Base-by-base conservation (phyloP, 2,329 filamentous ascomycete species). In the Fusarium nematophilum region DNA sequence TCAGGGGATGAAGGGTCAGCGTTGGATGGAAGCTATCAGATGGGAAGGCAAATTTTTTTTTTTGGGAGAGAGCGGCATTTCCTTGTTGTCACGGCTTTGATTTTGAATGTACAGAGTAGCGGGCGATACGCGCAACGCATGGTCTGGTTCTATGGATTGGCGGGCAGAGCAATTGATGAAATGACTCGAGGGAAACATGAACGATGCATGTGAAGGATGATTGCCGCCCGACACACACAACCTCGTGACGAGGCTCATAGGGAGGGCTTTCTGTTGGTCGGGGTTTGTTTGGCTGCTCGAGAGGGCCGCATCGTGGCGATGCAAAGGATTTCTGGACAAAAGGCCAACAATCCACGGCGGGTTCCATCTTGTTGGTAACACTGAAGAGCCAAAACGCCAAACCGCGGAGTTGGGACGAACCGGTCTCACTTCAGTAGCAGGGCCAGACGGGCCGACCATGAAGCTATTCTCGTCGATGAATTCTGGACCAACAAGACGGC, bases 41-140 rank as follows among this genome's bases (percentile, higher is more conserved):
- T 42, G 37, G 29, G 17, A 45, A 51, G 37, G 31, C 31, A 56
- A n/a, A n/a, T n/a, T n/a, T n/a, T n/a, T n/a, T 25, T 43, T 50
- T 57, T 48, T 30, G 13, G 40, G 39, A 23, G 42, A 53, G 30
- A 39, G 56, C 10, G 48, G 52, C 42, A 53, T 65, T 54, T 66
- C 18, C 34, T 60, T 59, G 62, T 57, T 33, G n/a, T 15, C 43
- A 40, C 34, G 46, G 37, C 37, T 60, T 57, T 66, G 45, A 29
- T 46, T 51, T 67, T 57, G 43, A 53, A 59, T 68, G 60, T 62
- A 59, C 57, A 56, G 55, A 56, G 50, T 56, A 68, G 52, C 62
- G 29, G 45, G 44, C 47, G 53, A 45, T 48, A 62, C 57, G 59
- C 25, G n/a, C n/a, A 53, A 61, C 51, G 42, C 55, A 47, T 45